phyloP scores from a whole-genome alignment of 306 rosid genomes.

The Trifolium pratense region DNA sequence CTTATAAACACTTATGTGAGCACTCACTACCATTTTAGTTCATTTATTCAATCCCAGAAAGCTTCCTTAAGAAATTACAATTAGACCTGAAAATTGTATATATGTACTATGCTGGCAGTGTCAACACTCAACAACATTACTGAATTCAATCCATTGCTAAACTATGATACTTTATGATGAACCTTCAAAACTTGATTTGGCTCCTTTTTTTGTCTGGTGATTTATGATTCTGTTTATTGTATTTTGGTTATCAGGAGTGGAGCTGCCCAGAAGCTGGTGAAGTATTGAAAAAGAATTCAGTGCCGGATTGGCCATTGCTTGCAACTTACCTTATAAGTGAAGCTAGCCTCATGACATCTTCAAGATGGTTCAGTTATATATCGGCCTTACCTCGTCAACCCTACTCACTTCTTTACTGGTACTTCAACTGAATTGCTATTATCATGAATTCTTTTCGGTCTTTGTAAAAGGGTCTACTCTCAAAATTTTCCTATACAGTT shows the following conservation, averaged over 20 bases:
- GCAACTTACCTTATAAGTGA: slow-evolving; percentile 94
- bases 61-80: not conserved
- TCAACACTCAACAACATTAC: not conserved
- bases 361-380: slow-evolving; percentile 90
- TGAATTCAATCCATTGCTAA: not conserved
- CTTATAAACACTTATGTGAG: not conserved
- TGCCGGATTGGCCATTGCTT: slow-evolving; percentile 95
- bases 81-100: not conserved
- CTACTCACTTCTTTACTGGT: slow-evolving; percentile 94
- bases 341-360: slow-evolving; percentile 81
- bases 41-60: not conserved
- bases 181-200: slow-evolving; percentile 3
- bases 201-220: not conserved
- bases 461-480: slow-evolving; percentile 40
- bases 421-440: slow-evolving; percentile 34
- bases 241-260: slow-evolving; percentile 69
- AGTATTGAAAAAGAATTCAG: slow-evolving; percentile 68
- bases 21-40: not conserved
- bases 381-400: slow-evolving; percentile 95
- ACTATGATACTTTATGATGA: slow-evolving; percentile 13
- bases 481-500: slow-evolving; percentile 37
- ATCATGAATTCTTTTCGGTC: slow-evolving; percentile 29
- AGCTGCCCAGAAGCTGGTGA: slow-evolving; percentile 71
- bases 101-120: not conserved
- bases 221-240: not conserved